Evolutionary conservation across 495 filamentous ascomycete species (phyloP).

Genomic region (Filosporella fistucella): DNA sequence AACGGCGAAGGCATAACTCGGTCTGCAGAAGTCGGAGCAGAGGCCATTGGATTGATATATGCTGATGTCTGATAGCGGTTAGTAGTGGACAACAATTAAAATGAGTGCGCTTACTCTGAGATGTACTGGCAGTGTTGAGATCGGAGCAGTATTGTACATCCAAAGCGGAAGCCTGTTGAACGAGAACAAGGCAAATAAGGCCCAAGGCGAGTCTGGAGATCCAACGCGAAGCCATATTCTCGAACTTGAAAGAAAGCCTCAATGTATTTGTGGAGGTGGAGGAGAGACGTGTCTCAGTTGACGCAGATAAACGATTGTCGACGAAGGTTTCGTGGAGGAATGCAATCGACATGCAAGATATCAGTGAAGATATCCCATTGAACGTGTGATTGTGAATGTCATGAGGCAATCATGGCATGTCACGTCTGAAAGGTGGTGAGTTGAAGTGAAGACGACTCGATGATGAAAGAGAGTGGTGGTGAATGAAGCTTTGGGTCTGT

Average conservation of each 20-base stretch:
- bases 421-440: not conserved
- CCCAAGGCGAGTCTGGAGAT: conserved; percentile 1
- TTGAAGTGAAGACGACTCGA: not conserved
- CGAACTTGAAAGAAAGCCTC: conserved; percentile 1
- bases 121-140: conserved; percentile 37
- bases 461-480: not conserved
- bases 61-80: conserved; percentile 36
- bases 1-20: conserved; percentile 62
- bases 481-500: too few species aligned
- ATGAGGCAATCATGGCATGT: conserved; percentile 6
- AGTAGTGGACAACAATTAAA: conserved; percentile 1
- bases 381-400: conserved; percentile 13
- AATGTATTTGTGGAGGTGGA: not conserved
- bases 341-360: conserved; percentile 8
- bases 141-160: conserved; percentile 36
- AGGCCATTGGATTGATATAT: conserved; percentile 64
- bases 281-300: not conserved
- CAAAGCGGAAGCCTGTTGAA: conserved; percentile 1
- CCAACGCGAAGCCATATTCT: conserved; percentile 7
- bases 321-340: not conserved
- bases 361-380: conserved; percentile 21
- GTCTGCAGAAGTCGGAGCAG: conserved; percentile 50
- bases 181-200: not conserved
- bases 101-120: conserved; percentile 13
- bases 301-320: not conserved